Conservation (phyloP, 148 eudicot genomes). For the Polygonum maritimum region DNA sequence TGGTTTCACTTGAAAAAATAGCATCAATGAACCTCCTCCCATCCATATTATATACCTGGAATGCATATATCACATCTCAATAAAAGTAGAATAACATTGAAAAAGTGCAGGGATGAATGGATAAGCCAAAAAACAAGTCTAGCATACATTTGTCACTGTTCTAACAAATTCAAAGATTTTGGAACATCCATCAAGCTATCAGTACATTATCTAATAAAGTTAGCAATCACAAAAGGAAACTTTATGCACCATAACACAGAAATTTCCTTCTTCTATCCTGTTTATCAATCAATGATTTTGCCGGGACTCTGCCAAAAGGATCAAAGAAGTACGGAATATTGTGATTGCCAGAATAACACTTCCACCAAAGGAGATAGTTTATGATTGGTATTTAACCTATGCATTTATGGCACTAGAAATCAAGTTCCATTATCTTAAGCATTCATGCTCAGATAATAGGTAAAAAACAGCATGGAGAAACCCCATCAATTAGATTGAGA, state of each 20-base stretch:
- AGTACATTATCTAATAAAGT: background rate
- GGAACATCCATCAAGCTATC: background rate
- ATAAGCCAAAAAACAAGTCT: background rate
- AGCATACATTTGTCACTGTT: background rate
- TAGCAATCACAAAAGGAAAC: background rate
- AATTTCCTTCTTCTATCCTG: background rate
- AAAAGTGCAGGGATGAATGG: background rate
- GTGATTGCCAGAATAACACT: background rate
- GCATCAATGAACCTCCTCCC: slow-evolving; percentile 80
- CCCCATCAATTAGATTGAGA: background rate
- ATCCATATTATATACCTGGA: slow-evolving; percentile 87
- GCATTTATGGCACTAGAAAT: background rate
- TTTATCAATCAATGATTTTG: background rate
- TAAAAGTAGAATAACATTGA: background rate
- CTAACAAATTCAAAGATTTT: background rate
- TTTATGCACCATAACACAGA: background rate
- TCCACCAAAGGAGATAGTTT: background rate
- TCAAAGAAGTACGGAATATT: background rate
- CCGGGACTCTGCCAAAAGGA: background rate
- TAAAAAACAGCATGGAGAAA: background rate
- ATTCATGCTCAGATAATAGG: background rate
- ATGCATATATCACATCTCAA: slow-evolving; percentile 13
- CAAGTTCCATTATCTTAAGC: background rate
- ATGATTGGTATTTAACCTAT: background rate
- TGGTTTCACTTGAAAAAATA: slow-evolving; percentile 43